These are phyloP conservation scores for Arabidopsis arenosa DNA, from an alignment of 345 rosid genomes.

Conservation along the genomic window DNA sequence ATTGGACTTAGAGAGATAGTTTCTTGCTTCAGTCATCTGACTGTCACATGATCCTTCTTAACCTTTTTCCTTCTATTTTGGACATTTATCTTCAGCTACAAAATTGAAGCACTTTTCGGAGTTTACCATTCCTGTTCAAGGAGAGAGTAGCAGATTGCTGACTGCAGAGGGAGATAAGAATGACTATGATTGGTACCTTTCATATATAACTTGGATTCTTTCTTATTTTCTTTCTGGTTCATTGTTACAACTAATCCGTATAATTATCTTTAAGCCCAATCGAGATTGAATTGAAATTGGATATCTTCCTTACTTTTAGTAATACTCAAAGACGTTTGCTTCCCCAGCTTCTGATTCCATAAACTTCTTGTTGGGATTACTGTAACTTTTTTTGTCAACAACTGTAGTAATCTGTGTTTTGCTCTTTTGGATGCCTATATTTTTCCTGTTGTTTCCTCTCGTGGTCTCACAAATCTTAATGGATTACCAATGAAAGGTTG, in stretches of 20 bases:
- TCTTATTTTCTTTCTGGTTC: conserved; percentile 11
- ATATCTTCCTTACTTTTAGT: background rate
- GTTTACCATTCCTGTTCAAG: conserved; percentile 75
- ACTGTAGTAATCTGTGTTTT: conserved; percentile 13
- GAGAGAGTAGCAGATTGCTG: conserved; percentile 87
- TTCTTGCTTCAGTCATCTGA: conserved; percentile 17
- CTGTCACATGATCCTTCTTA: background rate
- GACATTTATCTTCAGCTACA: conserved; percentile 57
- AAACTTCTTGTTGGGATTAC: conserved; percentile 13
- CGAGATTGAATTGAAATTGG: background rate
- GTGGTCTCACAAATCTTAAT: conserved; percentile 45
- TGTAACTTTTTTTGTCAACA: background rate
- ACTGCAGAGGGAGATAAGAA: conserved; percentile 88
- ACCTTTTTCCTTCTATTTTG: conserved; percentile 26
- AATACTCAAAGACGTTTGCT: background rate
- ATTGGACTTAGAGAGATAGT: background rate
- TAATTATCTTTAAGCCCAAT: background rate
- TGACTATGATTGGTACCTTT: conserved; percentile 92
- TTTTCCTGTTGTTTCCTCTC: conserved; percentile 17
- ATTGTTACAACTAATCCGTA: background rate
- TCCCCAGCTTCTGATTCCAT: conserved; percentile 21
- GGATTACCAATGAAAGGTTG: conserved; percentile 67
- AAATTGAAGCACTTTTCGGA: conserved; percentile 85
- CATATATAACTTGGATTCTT: conserved; percentile 11
- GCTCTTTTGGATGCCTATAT: conserved; percentile 13